phyloP scores from a whole-genome alignment of 257 asterid genomes.

The Perilla frutescens region DNA sequence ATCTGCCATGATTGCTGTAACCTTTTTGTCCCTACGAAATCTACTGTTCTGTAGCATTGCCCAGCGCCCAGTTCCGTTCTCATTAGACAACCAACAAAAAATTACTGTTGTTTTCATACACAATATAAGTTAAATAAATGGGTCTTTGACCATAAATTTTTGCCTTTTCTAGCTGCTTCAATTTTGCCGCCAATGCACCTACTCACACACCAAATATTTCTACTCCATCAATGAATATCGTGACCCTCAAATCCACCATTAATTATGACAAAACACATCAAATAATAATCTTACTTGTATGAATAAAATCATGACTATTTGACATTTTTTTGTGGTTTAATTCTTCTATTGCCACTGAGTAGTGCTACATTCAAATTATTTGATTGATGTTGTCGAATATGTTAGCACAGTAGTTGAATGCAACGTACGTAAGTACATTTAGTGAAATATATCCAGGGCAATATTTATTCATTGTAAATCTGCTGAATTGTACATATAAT shows the following conservation, averaged over 20 bases:
- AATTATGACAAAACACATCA: not conserved
- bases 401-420: no score
- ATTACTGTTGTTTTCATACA: constrained; percentile 8
- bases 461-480: no score
- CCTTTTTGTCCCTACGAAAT: constrained; percentile 24
- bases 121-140: not conserved
- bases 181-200: constrained; percentile 43
- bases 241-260: constrained; percentile 1
- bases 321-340: not conserved
- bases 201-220: constrained; percentile 35
- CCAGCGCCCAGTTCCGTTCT: not conserved
- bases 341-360: not conserved
- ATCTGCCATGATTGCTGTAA: constrained; percentile 16
- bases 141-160: constrained; percentile 35
- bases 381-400: not conserved
- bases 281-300: not conserved
- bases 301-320: not conserved
- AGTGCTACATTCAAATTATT: not conserved
- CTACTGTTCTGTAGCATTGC: not conserved
- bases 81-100: not conserved
- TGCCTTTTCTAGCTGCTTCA: not conserved
- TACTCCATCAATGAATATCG: not conserved
- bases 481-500: no score
- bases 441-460: no score
- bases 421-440: no score